Evolutionary conservation across 768 basidiomycete species (phyloP).

Genomic region (Leccinum olivaceopallidum): DNA sequence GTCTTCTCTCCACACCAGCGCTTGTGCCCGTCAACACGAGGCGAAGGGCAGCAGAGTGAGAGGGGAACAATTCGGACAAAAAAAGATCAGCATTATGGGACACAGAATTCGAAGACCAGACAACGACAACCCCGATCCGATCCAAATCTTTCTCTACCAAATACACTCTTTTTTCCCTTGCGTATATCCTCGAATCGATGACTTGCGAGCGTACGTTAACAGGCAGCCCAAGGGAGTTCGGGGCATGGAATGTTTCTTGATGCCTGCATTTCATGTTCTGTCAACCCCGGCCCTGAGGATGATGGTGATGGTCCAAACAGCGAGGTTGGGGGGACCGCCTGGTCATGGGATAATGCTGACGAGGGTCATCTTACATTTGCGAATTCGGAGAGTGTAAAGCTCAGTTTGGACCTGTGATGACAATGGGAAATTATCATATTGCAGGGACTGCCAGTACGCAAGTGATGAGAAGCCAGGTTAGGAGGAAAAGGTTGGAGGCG

Average conservation of each 20-base stretch:
- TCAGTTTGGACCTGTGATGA: constrained; percentile 44
- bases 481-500: too few species aligned
- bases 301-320: constrained; percentile 12
- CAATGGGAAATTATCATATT: too few species aligned
- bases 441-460: too few species aligned
- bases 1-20: constrained; percentile 15
- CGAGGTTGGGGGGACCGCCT: constrained; percentile 11
- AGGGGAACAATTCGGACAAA: background rate
- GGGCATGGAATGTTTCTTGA: constrained; percentile 29
- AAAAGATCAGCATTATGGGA: background rate
- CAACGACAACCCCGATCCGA: constrained; percentile 3
- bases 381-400: constrained; percentile 45
- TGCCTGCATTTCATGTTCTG: constrained; percentile 32
- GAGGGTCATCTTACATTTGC: constrained; percentile 20
- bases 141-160: background rate
- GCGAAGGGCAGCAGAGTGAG: background rate
- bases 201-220: background rate
- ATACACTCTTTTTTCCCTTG: background rate
- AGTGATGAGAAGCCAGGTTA: constrained; percentile 30
- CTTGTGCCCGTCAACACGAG: constrained; percentile 2
- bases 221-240: background rate
- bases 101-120: background rate
- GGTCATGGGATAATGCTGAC: background rate
- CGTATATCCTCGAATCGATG: background rate
- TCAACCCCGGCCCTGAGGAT: constrained; percentile 22